Evolutionary conservation across 495 filamentous ascomycete species (phyloP).

Genomic region (Pseudoneurospora amorphoporcata): DNA sequence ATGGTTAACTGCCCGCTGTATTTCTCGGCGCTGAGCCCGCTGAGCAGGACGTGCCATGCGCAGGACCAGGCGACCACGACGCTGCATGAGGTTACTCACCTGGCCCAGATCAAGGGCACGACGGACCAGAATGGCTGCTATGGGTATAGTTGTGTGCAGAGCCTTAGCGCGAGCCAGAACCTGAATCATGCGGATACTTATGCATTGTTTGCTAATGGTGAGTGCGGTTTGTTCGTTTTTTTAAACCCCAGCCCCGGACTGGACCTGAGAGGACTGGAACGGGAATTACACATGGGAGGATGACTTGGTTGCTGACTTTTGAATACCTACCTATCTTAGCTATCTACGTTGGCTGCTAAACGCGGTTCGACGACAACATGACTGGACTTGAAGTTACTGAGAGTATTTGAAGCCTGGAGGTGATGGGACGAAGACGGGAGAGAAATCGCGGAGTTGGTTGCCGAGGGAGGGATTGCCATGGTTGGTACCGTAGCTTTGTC

Average conservation of each 20-base stretch:
- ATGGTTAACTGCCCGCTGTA: slow-evolving; percentile 49
- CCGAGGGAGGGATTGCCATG: no score
- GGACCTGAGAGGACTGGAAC: no score
- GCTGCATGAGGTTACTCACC: slow-evolving; percentile 55
- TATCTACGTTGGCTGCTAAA: background rate
- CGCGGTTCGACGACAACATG: background rate
- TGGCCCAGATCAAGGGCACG: slow-evolving; percentile 47
- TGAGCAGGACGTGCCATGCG: slow-evolving; percentile 39
- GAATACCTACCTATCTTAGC: background rate
- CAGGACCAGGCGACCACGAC: slow-evolving; percentile 52
- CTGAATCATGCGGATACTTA: slow-evolving; percentile 54
- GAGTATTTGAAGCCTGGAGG: background rate
- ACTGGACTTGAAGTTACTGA: background rate
- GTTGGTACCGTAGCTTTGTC: no score
- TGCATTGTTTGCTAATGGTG: slow-evolving; percentile 47
- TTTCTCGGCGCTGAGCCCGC: slow-evolving; percentile 37
- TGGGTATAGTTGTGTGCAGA: slow-evolving; percentile 41
- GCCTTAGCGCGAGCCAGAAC: slow-evolving; percentile 34
- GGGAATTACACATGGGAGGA: no score
- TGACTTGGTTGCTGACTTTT: no score
- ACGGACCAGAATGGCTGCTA: slow-evolving; percentile 43
- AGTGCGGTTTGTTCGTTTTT: background rate
- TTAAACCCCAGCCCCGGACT: background rate
- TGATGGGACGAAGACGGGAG: background rate
- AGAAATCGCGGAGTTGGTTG: background rate